phyloP scores from a whole-genome alignment of 352 stramenopile species.

The Pelagophyceae sp. region DNA sequence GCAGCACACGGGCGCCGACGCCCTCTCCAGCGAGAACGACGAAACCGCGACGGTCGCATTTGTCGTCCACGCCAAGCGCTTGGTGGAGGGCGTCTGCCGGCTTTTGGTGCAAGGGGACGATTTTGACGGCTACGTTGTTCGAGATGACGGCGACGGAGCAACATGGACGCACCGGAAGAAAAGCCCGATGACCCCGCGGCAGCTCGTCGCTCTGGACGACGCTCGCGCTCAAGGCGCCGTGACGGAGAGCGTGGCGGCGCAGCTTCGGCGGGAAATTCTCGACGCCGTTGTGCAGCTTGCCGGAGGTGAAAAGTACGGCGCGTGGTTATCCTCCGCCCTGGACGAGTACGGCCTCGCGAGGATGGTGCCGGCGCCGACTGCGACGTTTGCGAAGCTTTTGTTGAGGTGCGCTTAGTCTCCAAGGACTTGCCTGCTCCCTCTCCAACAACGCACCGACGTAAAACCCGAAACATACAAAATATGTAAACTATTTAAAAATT shows the following conservation, averaged over 20 bases:
- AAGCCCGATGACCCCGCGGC: too few species aligned
- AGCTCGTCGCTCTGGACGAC: too few species aligned
- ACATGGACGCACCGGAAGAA: too few species aligned
- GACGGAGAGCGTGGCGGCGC: background rate
- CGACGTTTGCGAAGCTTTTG: background rate
- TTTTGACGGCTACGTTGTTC: too few species aligned
- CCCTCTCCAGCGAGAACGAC: background rate
- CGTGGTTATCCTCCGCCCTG: background rate
- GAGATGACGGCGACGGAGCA: too few species aligned
- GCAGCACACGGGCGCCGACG: conserved; percentile 5
- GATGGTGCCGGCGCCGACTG: background rate
- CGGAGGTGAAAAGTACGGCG: background rate
- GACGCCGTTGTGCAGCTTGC: background rate
- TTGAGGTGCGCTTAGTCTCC: too few species aligned
- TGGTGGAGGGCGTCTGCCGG: background rate
- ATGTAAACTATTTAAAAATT: too few species aligned
- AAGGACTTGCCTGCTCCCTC: too few species aligned
- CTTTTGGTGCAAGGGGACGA: background rate
- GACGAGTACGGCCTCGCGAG: background rate
- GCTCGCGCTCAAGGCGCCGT: background rate
- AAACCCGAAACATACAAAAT: too few species aligned
- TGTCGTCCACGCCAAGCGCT: background rate
- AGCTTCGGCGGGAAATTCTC: background rate
- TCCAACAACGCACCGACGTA: too few species aligned
- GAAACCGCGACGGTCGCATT: background rate